Evolutionary conservation across 257 asterid species (phyloP), one percentile per base, ranked within the genome.

Genomic region (Jacaranda mimosifolia): DNA sequence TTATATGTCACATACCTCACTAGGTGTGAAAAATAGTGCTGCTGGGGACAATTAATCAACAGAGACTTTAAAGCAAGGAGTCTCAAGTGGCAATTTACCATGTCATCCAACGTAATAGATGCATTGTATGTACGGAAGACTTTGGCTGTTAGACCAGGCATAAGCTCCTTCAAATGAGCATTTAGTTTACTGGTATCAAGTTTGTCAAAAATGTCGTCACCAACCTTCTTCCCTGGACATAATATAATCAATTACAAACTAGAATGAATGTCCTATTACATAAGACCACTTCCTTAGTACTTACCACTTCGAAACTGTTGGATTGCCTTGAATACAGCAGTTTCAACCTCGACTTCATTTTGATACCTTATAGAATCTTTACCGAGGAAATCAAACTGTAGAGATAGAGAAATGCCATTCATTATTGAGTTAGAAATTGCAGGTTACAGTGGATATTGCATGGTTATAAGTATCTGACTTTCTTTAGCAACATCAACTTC

Each of bases 61-160:
- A 36, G 35, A 56, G 32, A 26, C 32, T 26, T 72, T 69, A 79
- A 43, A 69, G 60, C 13, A 36, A 83, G 57, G 70, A 64, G 62
- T 73, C 74, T 63, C 42, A 26, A 14, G 76, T 69, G 74, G 77
- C 76, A 79, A 26, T 84, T 80, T 88, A 95, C 99, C 98, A 82
- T 89, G 15, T 90, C 90, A 67, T 95, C 98, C 83, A 95, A 85
- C 17, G 98, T 95, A 51, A 91, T 85, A 64, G 99, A 95, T 74
- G 99, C 99, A 74, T 95, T 95, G 88, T 93, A 96, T 65, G 99
- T 96, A 90, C 98, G 99, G 78, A 96, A 96, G 67, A 93, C 98
- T 86, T 96, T 96, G 17, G 99, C 99, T 17, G 99, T 96, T 55
- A 96, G 97, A 70, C 99, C 99, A 78, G 98, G 97, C 99, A 96